phyloP scores from a whole-genome alignment of 164 flowering plant genomes.

The Annona cherimola region DNA sequence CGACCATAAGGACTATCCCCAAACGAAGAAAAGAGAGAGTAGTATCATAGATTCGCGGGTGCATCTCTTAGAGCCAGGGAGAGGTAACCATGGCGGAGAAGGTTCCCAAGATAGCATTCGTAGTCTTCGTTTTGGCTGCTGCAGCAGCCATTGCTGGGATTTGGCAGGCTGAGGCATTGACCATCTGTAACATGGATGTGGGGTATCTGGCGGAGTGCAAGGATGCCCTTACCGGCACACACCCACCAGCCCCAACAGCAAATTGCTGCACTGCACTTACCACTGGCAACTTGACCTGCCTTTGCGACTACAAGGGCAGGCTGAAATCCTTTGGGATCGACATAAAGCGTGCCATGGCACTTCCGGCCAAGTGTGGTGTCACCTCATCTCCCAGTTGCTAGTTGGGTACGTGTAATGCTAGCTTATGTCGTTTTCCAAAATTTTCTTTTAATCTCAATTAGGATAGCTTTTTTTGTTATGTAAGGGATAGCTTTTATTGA shows the following conservation, averaged over 20 bases:
- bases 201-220: neutral
- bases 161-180: neutral
- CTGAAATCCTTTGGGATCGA: conserved; percentile 46
- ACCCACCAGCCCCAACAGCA: conserved; percentile 20
- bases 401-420: too few species aligned
- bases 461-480: too few species aligned
- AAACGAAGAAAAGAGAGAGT: neutral
- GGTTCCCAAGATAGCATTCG: neutral
- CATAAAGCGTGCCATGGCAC: conserved; percentile 44
- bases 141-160: neutral
- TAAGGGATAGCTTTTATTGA: too few species aligned
- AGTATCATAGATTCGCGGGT: too few species aligned
- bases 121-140: neutral
- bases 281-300: conserved; percentile 39
- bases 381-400: conserved; percentile 30
- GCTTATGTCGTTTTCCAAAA: too few species aligned
- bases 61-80: too few species aligned
- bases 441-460: too few species aligned
- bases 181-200: neutral
- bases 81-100: neutral
- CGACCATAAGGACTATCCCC: neutral
- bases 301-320: conserved; percentile 48
- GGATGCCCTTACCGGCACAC: neutral
- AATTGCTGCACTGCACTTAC: conserved; percentile 43
- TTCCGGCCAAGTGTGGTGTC: conserved; percentile 51